These are phyloP conservation scores for Bacidia gigantensis DNA, from an alignment of 495 filamentous ascomycete species.

Conservation along the genomic window DNA sequence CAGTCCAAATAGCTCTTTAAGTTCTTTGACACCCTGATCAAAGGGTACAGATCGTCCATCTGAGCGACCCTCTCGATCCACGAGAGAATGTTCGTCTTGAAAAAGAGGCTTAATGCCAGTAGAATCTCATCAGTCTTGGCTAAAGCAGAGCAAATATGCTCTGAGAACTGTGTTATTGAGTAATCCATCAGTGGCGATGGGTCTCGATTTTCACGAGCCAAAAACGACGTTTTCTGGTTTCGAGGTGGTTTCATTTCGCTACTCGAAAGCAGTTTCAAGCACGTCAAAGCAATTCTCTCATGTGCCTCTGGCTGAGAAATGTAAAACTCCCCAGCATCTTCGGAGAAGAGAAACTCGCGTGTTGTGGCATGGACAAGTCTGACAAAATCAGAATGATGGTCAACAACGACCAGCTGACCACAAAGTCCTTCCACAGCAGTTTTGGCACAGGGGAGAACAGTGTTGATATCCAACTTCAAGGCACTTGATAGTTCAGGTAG, in stretches of 20 bases:
- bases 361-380: slow-evolving; percentile 26
- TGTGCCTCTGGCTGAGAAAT: slow-evolving; percentile 19
- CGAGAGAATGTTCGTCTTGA: slow-evolving; percentile 22
- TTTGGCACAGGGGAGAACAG: slow-evolving; percentile 8
- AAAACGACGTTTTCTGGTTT: slow-evolving; percentile 2
- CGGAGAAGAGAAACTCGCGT: slow-evolving; percentile 19
- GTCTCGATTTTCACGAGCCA: not conserved
- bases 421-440: slow-evolving; percentile 19
- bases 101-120: slow-evolving; percentile 19
- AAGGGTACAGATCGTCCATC: slow-evolving; percentile 15
- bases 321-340: slow-evolving; percentile 19
- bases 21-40: slow-evolving; percentile 22
- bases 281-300: slow-evolving; percentile 19
- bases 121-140: slow-evolving; percentile 5
- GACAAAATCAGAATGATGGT: slow-evolving; percentile 19
- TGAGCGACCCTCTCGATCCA: slow-evolving; percentile 28
- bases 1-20: slow-evolving; percentile 21
- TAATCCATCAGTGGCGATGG: slow-evolving; percentile 19
- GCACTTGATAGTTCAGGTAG: slow-evolving; percentile 21
- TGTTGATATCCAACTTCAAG: slow-evolving; percentile 20
- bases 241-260: slow-evolving; percentile 21
- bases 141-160: slow-evolving; percentile 19
- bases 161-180: slow-evolving; percentile 21
- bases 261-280: slow-evolving; percentile 20
- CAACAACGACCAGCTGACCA: slow-evolving; percentile 22